phyloP scores from a whole-genome alignment of 179 eudicot genomes.

The Heliamphora pulchella region DNA sequence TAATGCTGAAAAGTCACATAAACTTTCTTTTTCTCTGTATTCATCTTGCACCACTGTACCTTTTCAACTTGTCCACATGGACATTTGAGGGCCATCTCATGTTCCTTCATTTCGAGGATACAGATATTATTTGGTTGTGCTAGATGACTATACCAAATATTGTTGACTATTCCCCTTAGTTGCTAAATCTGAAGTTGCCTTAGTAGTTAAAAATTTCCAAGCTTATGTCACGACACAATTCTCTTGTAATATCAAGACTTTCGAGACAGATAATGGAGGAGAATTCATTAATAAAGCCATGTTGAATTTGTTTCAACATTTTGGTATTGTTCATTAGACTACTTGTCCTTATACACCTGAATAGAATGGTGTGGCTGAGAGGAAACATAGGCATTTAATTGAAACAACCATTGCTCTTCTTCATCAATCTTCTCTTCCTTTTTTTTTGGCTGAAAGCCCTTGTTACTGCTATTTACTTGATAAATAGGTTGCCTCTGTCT shows the following conservation, averaged over 20 bases:
- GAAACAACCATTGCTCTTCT: not conserved
- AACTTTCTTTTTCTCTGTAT: not conserved
- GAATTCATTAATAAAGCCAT: not conserved
- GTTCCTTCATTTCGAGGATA: not conserved
- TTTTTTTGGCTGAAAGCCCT: not conserved
- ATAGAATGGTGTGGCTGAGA: not conserved
- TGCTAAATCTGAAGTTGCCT: not conserved
- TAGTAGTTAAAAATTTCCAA: not conserved
- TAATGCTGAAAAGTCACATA: not conserved
- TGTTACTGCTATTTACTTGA: not conserved
- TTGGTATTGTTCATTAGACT: not conserved
- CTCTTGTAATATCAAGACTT: not conserved
- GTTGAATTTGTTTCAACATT: not conserved
- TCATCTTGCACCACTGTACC: not conserved
- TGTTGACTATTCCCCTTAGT: not conserved
- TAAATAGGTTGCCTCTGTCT: not conserved
- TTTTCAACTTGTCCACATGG: not conserved
- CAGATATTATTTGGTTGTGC: not conserved
- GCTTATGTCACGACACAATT: not conserved
- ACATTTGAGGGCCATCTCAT: not conserved
- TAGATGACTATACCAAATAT: not conserved
- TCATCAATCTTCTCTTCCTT: not conserved
- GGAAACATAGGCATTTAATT: not conserved
- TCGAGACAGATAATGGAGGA: not conserved
- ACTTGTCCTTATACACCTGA: not conserved